Percentiles rank a stretch among this genome's conserved stretches.
Evolutionary conservation across 1,284 basidiomycete species (phyloP).

Genomic region (Tylopilus sp.): DNA sequence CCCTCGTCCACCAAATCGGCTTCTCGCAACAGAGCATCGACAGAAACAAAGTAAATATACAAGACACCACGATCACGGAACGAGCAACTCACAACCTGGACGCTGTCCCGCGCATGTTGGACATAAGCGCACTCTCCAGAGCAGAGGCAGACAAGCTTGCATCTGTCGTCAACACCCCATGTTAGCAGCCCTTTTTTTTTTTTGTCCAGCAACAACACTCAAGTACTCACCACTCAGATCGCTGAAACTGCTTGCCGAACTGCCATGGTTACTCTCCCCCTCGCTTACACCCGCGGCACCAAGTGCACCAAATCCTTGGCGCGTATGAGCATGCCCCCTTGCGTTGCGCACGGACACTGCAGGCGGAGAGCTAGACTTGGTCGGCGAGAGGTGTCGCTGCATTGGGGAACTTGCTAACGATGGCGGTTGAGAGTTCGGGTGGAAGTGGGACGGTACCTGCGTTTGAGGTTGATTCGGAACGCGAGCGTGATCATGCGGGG

Average conservation of each 20-base stretch:
- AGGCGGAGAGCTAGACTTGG: slow-evolving; percentile 59
- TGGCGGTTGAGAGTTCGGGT: slow-evolving; percentile 16
- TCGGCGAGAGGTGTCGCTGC: slow-evolving; percentile 49
- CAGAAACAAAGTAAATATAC: not conserved
- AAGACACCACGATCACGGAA: not conserved
- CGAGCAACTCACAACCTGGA: slow-evolving; percentile 24
- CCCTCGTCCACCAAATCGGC: slow-evolving; percentile 38
- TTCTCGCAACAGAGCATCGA: slow-evolving; percentile 45
- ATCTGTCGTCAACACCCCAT: slow-evolving; percentile 38
- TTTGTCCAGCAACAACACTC: not conserved
- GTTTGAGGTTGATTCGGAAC: slow-evolving; percentile 8
- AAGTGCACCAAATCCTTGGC: slow-evolving; percentile 38
- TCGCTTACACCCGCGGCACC: slow-evolving; percentile 43
- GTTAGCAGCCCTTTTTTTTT: slow-evolving; percentile 3
- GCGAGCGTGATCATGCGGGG: slow-evolving; percentile 7
- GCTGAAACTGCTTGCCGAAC: slow-evolving; percentile 75
- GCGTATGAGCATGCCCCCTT: slow-evolving; percentile 44
- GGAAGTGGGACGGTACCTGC: slow-evolving; percentile 12
- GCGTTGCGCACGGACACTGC: slow-evolving; percentile 51
- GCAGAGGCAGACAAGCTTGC: slow-evolving; percentile 70
- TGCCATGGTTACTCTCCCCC: slow-evolving; percentile 61
- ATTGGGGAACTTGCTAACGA: slow-evolving; percentile 37
- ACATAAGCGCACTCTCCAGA: slow-evolving; percentile 70
- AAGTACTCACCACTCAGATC: slow-evolving; percentile 67
- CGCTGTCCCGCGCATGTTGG: slow-evolving; percentile 34